Conservation (phyloP, 352 stramenopile genomes). For the Phytopythium oedochilum region DNA sequence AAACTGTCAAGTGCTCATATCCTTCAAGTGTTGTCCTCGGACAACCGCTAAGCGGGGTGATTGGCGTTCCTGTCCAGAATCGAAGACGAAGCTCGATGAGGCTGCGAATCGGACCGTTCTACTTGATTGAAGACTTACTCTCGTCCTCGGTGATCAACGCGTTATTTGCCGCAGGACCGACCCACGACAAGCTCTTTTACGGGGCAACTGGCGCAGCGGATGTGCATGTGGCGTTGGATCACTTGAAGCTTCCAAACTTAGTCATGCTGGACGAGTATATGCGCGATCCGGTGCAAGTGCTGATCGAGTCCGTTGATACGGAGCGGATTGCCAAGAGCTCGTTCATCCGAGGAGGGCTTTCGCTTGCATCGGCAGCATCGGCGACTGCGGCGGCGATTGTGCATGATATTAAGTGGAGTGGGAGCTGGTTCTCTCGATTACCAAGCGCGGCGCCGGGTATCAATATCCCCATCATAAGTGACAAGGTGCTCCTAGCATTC, state of each 20-base stretch:
- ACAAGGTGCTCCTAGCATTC: conserved; percentile 53
- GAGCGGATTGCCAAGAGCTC: conserved; percentile 46
- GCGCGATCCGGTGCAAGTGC: conserved; percentile 50
- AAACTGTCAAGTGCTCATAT: conserved; percentile 68
- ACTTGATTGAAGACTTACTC: conserved; percentile 56
- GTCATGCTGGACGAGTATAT: conserved; percentile 58
- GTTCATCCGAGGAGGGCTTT: conserved; percentile 40
- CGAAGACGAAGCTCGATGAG: conserved; percentile 14
- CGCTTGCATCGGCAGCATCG: conserved; percentile 53
- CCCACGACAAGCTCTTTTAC: conserved; percentile 54
- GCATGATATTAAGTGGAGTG: conserved; percentile 57
- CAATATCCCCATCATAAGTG: conserved; percentile 37
- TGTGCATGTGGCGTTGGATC: conserved; percentile 41
- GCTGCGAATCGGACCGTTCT: conserved; percentile 61
- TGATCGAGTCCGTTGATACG: conserved; percentile 70
- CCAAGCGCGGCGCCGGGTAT: conserved; percentile 44
- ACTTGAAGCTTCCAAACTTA: conserved; percentile 40
- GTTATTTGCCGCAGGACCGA: conserved; percentile 45
- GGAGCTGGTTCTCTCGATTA: conserved; percentile 50
- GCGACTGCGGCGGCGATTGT: conserved; percentile 60
- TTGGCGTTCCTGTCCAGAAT: conserved; percentile 57
- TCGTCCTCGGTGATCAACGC: conserved; percentile 43
- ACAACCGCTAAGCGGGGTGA: conserved; percentile 52
- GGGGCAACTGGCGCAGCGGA: conserved; percentile 45
- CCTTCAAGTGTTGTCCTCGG: conserved; percentile 42